A percentile compares a stretch with the other conserved stretches of the same genome.
Evolutionary conservation across 345 rosid genomes (phyloP).

Genomic region (Iberis pinnata): DNA sequence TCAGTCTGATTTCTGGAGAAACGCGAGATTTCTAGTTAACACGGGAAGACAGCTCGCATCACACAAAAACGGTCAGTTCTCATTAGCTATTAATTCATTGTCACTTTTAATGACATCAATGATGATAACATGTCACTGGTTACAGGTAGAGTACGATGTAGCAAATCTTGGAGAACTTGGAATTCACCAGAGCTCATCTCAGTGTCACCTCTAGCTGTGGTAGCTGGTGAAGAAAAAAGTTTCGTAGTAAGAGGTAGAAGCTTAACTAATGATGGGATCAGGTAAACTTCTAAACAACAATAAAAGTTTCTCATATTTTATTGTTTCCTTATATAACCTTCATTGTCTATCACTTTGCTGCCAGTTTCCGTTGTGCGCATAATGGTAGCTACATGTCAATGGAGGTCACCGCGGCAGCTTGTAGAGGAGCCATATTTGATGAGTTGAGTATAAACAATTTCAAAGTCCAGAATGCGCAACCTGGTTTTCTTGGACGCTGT

Average conservation of each 20-base stretch:
- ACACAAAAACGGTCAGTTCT: slow-evolving; percentile 55
- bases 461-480: slow-evolving; percentile 36
- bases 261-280: slow-evolving; percentile 55
- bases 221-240: slow-evolving; percentile 58
- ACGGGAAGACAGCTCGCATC: slow-evolving; percentile 63
- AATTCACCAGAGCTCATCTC: slow-evolving; percentile 73
- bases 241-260: slow-evolving; percentile 70
- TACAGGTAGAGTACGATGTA: slow-evolving; percentile 58
- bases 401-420: slow-evolving; percentile 34
- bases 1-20: slow-evolving; percentile 61
- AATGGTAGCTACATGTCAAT: slow-evolving; percentile 59
- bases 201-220: slow-evolving; percentile 76
- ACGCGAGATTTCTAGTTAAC: slow-evolving; percentile 60
- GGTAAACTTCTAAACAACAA: slow-evolving; percentile 34
- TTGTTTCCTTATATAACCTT: slow-evolving; percentile 14
- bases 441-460: slow-evolving; percentile 51
- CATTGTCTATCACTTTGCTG: slow-evolving; percentile 6
- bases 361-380: slow-evolving; percentile 57
- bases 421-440: slow-evolving; percentile 37
- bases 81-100: slow-evolving; percentile 2
- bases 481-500: slow-evolving; percentile 55
- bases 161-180: slow-evolving; percentile 73
- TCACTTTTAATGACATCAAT: neutral
- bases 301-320: neutral
- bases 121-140: slow-evolving; percentile 7